Evolutionary conservation across 78 protist species (phyloP).

Genomic region (Ministeria vibrans): DNA sequence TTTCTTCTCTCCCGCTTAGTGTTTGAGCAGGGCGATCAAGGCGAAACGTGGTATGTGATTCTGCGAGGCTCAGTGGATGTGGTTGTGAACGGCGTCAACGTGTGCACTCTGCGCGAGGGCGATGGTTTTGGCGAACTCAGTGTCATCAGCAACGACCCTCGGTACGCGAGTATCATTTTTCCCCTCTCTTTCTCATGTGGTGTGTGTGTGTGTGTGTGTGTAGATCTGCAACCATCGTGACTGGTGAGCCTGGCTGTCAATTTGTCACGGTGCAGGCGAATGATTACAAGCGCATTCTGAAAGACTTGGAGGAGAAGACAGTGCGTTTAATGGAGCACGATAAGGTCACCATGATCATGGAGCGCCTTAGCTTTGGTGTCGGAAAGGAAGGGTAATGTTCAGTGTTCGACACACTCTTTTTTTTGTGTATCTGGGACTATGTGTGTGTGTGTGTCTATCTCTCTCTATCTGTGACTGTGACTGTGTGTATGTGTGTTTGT

Average conservation of each 20-base stretch:
- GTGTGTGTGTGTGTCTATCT: too few relatives aligned
- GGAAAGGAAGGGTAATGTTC: too few relatives aligned
- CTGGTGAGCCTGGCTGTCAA: not conserved
- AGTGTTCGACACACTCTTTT: too few relatives aligned
- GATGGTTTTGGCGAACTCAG: not conserved
- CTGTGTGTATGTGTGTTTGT: too few relatives aligned
- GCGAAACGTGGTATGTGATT: not conserved
- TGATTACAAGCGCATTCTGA: not conserved
- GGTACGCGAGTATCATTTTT: not conserved
- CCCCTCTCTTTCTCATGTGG: too few relatives aligned
- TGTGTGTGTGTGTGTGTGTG: too few relatives aligned
- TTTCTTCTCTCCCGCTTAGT: too few relatives aligned
- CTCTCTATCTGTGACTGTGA: too few relatives aligned
- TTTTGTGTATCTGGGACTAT: too few relatives aligned
- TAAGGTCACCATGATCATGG: too few relatives aligned
- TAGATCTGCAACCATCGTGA: not conserved
- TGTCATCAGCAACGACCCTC: not conserved
- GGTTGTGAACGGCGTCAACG: not conserved
- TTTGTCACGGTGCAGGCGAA: not conserved
- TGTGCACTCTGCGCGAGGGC: not conserved
- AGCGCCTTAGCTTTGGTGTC: too few relatives aligned
- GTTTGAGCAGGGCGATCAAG: too few relatives aligned
- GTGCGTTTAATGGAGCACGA: not conserved
- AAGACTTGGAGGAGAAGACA: not conserved
- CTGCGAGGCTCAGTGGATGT: not conserved